Conservation (phyloP, 495 filamentous ascomycete species). For the Neurospora intermedia region DNA sequence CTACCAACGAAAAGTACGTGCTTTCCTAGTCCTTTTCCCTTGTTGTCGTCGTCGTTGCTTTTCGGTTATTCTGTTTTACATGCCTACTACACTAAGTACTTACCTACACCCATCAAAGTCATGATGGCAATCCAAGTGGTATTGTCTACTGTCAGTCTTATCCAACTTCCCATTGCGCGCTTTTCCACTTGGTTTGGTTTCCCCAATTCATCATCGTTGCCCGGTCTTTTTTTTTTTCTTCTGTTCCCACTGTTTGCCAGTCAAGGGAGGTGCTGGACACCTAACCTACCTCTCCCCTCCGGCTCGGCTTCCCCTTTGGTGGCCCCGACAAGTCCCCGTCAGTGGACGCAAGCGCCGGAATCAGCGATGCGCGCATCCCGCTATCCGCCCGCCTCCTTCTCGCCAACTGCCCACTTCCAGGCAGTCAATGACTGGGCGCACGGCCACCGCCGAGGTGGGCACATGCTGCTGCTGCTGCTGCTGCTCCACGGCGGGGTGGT, state of each 20-base stretch:
- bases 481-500: background rate
- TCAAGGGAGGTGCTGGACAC: background rate
- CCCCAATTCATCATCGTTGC: background rate
- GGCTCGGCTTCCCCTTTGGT: background rate
- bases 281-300: background rate
- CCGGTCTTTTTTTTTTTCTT: background rate
- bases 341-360: background rate
- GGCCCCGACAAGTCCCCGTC: background rate
- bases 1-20: slow-evolving; percentile 37
- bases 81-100: background rate
- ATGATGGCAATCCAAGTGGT: background rate
- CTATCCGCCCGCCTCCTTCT: background rate
- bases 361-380: background rate
- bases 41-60: background rate
- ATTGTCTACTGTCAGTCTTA: background rate
- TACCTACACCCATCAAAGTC: background rate
- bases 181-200: background rate
- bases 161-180: background rate
- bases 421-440: background rate
- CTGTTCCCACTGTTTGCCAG: background rate
- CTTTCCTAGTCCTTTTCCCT: slow-evolving; percentile 3
- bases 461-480: background rate
- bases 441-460: slow-evolving; percentile 4
- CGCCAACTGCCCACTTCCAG: background rate
- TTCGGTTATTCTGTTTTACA: background rate